These are phyloP conservation scores for Tritrichomonas foetus DNA, from an alignment of 208 protist genomes.

Conservation along the genomic window DNA sequence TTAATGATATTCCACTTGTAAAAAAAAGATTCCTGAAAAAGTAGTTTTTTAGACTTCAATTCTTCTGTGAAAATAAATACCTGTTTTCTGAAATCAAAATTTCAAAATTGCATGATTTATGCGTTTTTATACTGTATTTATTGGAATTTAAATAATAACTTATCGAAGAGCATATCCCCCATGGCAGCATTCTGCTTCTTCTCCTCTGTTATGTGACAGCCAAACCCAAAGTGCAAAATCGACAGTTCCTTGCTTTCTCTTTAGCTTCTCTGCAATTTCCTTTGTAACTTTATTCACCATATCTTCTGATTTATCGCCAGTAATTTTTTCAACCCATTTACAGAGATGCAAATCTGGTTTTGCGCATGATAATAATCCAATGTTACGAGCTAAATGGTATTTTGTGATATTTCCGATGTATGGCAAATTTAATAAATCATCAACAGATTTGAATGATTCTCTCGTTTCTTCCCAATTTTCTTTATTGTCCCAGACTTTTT, in stretches of 20 bases:
- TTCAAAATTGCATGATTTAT: too few species aligned
- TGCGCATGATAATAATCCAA: neutral
- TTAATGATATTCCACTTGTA: too few species aligned
- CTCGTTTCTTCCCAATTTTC: neutral
- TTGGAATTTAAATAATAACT: too few species aligned
- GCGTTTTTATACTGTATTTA: too few species aligned
- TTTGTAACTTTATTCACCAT: neutral
- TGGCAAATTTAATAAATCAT: neutral
- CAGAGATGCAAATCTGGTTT: neutral
- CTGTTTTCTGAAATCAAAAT: too few species aligned
- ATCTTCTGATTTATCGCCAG: neutral
- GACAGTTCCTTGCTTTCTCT: neutral
- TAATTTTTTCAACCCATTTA: neutral
- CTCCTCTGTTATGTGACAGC: neutral
- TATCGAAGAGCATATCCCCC: constrained; percentile 1
- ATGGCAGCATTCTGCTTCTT: constrained; percentile 30
- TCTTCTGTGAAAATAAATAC: too few species aligned
- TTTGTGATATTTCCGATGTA: neutral
- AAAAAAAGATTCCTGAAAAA: too few species aligned
- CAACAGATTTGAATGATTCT: neutral
- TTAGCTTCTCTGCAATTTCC: neutral
- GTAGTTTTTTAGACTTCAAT: too few species aligned
- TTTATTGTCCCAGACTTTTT: neutral
- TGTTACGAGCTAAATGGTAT: constrained; percentile 23
- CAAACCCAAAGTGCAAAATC: constrained; percentile 36